Evolutionary conservation across 495 filamentous ascomycete genomes (phyloP).

Genomic region (Tuber magnatum): DNA sequence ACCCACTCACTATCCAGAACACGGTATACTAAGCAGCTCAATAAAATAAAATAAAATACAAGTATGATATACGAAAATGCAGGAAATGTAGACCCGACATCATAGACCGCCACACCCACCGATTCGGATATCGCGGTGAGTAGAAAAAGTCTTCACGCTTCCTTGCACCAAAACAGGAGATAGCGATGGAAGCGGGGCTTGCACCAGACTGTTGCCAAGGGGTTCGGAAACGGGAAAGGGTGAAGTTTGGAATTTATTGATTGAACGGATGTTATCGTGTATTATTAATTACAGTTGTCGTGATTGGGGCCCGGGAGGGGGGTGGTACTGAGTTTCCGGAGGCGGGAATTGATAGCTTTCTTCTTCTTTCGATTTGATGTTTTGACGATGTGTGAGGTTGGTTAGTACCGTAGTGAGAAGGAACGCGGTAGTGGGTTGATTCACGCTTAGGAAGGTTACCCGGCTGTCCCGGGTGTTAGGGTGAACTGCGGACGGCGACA

Average conservation of each 20-base stretch:
- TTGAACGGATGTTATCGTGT: neutral
- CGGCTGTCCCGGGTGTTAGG: too few relatives aligned
- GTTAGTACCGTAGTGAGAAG: too few relatives aligned
- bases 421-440: too few relatives aligned
- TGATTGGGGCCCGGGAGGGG: too few relatives aligned
- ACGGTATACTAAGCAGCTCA: too few relatives aligned
- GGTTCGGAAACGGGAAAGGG: neutral
- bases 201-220: constrained; percentile 41
- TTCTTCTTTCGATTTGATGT: too few relatives aligned
- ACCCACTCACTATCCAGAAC: neutral
- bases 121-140: constrained; percentile 31
- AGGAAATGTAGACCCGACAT: constrained; percentile 30
- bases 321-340: too few relatives aligned
- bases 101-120: constrained; percentile 36
- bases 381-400: too few relatives aligned
- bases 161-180: constrained; percentile 42
- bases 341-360: too few relatives aligned
- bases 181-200: constrained; percentile 36
- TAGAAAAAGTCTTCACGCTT: constrained; percentile 37
- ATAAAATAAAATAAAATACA: neutral
- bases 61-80: neutral
- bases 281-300: too few relatives aligned
- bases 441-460: too few relatives aligned
- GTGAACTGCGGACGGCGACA: too few relatives aligned
- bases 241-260: neutral